Percentiles rank a stretch among this genome's conserved stretches.
Conservation (phyloP, 2,329 filamentous ascomycete species). For the Madurella fahalii region DNA sequence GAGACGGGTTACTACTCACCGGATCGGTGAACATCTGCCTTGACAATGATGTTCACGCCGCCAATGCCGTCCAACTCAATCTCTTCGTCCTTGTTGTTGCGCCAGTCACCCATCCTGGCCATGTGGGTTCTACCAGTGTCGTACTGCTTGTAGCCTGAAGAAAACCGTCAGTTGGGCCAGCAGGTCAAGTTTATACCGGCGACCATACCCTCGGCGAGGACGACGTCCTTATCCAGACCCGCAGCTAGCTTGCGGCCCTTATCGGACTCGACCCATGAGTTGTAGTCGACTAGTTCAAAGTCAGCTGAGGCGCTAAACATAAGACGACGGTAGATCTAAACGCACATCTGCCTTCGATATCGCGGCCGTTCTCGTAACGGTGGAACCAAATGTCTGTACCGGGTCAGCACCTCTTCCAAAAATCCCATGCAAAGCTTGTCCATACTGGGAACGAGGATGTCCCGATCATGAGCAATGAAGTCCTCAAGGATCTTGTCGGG, state of each 20-base stretch:
- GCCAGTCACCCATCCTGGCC: conserved; percentile 87
- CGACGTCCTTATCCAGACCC: conserved; percentile 69
- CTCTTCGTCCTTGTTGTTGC: conserved; percentile 86
- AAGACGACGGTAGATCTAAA: conserved; percentile 18
- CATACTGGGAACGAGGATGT: conserved; percentile 92
- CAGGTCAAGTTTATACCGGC: neutral
- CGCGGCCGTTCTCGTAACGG: conserved; percentile 70
- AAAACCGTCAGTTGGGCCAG: conserved; percentile 1
- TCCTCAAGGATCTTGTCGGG: conserved; percentile 86
- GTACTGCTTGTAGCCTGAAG: conserved; percentile 81
- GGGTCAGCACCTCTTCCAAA: conserved; percentile 26
- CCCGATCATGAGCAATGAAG: conserved; percentile 88
- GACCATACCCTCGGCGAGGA: conserved; percentile 78
- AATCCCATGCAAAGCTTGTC: neutral
- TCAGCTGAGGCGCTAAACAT: conserved; percentile 20
- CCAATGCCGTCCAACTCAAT: conserved; percentile 92
- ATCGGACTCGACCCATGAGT: conserved; percentile 95
- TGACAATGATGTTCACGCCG: conserved; percentile 95
- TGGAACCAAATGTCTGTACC: conserved; percentile 91
- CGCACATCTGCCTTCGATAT: conserved; percentile 94
- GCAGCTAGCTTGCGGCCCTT: conserved; percentile 72
- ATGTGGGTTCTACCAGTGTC: conserved; percentile 88
- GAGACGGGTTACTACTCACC: conserved; percentile 47
- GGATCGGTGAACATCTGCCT: conserved; percentile 94
- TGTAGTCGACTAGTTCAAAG: conserved; percentile 75